Evolutionary conservation across 2,329 filamentous ascomycete species (phyloP).

Genomic region (Colletotrichum aenigma): DNA sequence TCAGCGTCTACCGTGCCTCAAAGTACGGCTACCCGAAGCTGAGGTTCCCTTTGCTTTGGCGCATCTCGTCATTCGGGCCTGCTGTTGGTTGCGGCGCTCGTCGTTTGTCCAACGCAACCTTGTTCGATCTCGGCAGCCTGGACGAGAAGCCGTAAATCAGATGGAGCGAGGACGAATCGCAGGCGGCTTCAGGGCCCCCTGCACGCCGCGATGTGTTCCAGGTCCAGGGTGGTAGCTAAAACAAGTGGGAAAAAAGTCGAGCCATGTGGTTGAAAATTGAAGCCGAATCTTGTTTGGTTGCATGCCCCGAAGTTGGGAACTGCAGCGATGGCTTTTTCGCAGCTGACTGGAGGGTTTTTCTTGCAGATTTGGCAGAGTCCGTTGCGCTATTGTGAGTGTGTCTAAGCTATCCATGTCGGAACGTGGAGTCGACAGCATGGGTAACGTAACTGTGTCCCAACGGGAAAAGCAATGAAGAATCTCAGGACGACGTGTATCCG

Average conservation of each 20-base stretch:
- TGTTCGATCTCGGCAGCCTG: not conserved
- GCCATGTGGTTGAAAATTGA: not conserved
- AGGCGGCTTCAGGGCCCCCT: not conserved
- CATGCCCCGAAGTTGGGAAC: not conserved
- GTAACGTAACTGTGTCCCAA: conserved; percentile 1
- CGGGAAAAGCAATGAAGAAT: conserved; percentile 13
- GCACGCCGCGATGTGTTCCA: not conserved
- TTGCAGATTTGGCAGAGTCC: not conserved
- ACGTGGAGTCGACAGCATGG: conserved; percentile 13
- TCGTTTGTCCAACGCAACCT: not conserved
- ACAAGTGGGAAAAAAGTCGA: not conserved
- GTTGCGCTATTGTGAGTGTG: not conserved
- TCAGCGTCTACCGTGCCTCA: not conserved
- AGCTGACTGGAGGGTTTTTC: not conserved
- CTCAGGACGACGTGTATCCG: not conserved
- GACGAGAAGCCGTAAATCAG: not conserved
- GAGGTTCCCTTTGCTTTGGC: not conserved
- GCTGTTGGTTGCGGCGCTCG: not conserved
- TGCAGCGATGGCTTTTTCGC: not conserved
- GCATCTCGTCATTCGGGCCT: not conserved
- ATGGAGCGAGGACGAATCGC: not conserved
- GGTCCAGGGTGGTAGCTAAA: not conserved
- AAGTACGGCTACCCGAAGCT: not conserved
- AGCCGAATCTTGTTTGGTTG: not conserved
- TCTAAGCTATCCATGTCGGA: conserved; percentile 9